phyloP scores from a whole-genome alignment of 129 eudicot genomes.

The Chrysanthemum lavandulifolium region DNA sequence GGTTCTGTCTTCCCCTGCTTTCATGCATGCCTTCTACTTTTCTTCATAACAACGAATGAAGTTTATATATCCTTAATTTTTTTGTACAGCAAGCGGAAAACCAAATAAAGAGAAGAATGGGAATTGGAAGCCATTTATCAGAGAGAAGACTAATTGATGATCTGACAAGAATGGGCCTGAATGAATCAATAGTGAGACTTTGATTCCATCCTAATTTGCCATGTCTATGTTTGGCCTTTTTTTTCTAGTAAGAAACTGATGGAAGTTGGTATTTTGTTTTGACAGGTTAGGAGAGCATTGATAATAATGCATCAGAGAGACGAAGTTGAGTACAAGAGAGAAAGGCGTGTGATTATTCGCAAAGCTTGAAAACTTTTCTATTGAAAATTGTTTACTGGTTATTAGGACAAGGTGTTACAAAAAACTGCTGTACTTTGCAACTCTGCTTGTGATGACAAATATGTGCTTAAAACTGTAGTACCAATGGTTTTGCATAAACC shows the following conservation, averaged over 20 bases:
- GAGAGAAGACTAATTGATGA: constrained; percentile 97
- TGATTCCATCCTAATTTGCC: background rate
- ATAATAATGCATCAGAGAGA: constrained; percentile 94
- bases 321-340: constrained; percentile 94
- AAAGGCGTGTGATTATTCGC: constrained; percentile 70
- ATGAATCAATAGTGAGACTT: constrained; percentile 76
- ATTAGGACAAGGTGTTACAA: background rate
- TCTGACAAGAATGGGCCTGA: constrained; percentile 80
- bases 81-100: constrained; percentile 83
- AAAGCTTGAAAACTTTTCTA: constrained; percentile 51
- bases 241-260: background rate
- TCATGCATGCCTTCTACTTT: background rate
- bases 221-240: background rate
- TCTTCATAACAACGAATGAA: background rate
- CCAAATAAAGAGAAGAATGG: constrained; percentile 96
- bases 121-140: constrained; percentile 92
- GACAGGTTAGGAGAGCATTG: constrained; percentile 92
- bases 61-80: background rate
- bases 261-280: background rate
- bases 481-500: background rate
- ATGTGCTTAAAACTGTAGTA: background rate
- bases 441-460: background rate
- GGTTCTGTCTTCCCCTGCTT: background rate
- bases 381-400: background rate
- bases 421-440: background rate